Evolutionary conservation across 257 asterid genomes (phyloP), one percentile per base, ranked within the genome.

Genomic region (Rehmannia glutinosa): DNA sequence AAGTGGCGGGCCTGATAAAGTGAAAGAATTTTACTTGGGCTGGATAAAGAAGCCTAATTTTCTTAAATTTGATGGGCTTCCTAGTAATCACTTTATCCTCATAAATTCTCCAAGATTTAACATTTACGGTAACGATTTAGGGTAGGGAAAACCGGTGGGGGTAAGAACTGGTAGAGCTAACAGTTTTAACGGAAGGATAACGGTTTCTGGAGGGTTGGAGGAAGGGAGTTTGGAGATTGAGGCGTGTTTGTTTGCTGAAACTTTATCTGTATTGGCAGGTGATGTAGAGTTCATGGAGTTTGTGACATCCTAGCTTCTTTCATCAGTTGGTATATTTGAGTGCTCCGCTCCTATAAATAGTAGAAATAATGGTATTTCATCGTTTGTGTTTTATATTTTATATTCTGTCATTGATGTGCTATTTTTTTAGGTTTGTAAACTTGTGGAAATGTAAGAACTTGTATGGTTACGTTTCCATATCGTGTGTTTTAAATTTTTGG

Each of bases 121-220:
- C 13, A 51, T 86, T 1, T 83, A 79, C 24, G 77, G 75, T 15
- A 78, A 78, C 10, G 78, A 80, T 16, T 77, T 81, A 19, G 83
- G 86, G 20, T 79, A 89, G 89, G 81, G 86, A 1, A 72, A 78
- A 24, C 82, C 90, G n/a, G 59, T 73, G 56, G 93, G 73, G 0
- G 82, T 67, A 8, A 73, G 93, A 54, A 81, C 79, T 56, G 93
- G 93, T 2, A 33, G 12, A 24, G 82, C 77, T 1, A 76, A 74
- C 25, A 70, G 67, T 30, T 68, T 25, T 1, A 73, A 78, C 2
- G 86, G 90, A 8, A 80, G 80, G 84, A 58, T 86, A 27, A 70
- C 78, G 21, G 16, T 86, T 25, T 73, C 49, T 3, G 23, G 77
- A 0, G 83, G 85, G 1, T 15, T 24, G 19, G 79, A 80, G 6